phyloP scores from a whole-genome alignment of 2,329 filamentous ascomycete genomes.

The Furcasterigmium furcatum region DNA sequence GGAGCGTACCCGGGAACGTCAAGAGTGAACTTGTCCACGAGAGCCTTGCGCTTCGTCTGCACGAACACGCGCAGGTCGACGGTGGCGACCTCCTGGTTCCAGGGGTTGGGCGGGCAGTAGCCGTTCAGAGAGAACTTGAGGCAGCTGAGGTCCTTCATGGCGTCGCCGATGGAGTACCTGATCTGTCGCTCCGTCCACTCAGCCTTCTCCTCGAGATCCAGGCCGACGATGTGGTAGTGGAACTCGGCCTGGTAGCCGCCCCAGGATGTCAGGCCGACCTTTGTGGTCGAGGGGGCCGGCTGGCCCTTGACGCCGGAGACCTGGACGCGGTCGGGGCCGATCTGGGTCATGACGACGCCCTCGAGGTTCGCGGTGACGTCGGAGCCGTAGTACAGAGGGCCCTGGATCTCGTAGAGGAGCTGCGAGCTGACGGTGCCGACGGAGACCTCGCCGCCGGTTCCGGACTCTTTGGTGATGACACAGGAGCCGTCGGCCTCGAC shows the following conservation, averaged over 20 bases:
- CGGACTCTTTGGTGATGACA: constrained; percentile 19
- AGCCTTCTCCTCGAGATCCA: constrained; percentile 17
- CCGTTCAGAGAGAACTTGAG: constrained; percentile 14
- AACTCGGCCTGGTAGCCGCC: constrained; percentile 21
- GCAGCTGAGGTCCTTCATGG: constrained; percentile 13
- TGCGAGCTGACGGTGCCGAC: constrained; percentile 22
- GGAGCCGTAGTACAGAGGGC: constrained; percentile 27
- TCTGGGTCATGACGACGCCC: constrained; percentile 39
- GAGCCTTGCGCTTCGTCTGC: constrained; percentile 4
- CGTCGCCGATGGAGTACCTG: constrained; percentile 24
- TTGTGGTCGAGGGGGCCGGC: constrained; percentile 26
- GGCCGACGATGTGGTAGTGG: constrained; percentile 16
- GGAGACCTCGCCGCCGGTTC: constrained; percentile 19
- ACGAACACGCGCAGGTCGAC: constrained; percentile 16
- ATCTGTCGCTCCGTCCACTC: constrained; percentile 20
- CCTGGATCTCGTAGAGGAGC: constrained; percentile 34
- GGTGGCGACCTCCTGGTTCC: constrained; percentile 14
- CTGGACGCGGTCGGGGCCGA: constrained; percentile 24
- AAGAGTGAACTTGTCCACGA: constrained; percentile 9
- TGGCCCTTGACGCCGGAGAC: constrained; percentile 27
- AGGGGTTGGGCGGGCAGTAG: constrained; percentile 11
- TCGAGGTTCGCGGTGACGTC: constrained; percentile 25
- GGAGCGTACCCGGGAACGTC: constrained; percentile 1
- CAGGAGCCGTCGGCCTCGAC: constrained; percentile 36
- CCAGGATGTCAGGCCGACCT: constrained; percentile 19